Conservation (phyloP, 164 flowering plant species). For the Warburgia ugandensis region DNA sequence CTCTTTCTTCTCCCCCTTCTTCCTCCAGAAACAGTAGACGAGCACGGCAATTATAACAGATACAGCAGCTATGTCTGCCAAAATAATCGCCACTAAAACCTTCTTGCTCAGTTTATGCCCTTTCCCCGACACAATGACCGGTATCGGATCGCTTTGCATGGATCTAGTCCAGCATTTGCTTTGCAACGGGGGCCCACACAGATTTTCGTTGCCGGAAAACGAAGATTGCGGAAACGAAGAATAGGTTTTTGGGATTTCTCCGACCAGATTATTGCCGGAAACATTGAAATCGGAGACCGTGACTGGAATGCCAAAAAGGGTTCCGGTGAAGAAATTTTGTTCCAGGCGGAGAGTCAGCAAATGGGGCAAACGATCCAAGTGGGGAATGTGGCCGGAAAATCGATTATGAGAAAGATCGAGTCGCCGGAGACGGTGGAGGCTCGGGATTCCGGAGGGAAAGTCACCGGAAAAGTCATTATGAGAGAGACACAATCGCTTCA, state of each 20-base stretch:
- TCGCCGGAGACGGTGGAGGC: conserved; percentile 32
- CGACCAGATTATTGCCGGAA: conserved; percentile 33
- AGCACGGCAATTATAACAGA: conserved; percentile 9
- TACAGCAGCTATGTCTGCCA: conserved; percentile 10
- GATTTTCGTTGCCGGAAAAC: conserved; percentile 28
- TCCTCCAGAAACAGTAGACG: conserved; percentile 16
- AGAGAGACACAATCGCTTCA: conserved; percentile 46
- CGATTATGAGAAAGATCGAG: conserved; percentile 36
- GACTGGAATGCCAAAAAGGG: neutral
- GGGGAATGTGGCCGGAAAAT: conserved; percentile 31
- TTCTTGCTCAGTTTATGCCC: conserved; percentile 1
- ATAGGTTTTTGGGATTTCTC: conserved; percentile 25
- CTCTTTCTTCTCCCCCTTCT: conserved; percentile 1
- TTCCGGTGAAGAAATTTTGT: conserved; percentile 30
- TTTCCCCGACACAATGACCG: conserved; percentile 9
- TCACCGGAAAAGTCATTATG: conserved; percentile 30
- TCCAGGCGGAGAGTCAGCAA: conserved; percentile 43
- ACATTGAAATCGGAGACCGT: conserved; percentile 36
- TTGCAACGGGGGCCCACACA: conserved; percentile 42
- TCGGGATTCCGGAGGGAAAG: conserved; percentile 31
- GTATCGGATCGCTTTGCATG: conserved; percentile 11
- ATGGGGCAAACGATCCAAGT: conserved; percentile 18
- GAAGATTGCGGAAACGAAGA: conserved; percentile 23
- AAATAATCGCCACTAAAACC: conserved; percentile 12
- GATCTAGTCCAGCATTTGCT: conserved; percentile 11